phyloP scores from a whole-genome alignment of 1,284 basidiomycete species.

The Farysia itapuensis region DNA sequence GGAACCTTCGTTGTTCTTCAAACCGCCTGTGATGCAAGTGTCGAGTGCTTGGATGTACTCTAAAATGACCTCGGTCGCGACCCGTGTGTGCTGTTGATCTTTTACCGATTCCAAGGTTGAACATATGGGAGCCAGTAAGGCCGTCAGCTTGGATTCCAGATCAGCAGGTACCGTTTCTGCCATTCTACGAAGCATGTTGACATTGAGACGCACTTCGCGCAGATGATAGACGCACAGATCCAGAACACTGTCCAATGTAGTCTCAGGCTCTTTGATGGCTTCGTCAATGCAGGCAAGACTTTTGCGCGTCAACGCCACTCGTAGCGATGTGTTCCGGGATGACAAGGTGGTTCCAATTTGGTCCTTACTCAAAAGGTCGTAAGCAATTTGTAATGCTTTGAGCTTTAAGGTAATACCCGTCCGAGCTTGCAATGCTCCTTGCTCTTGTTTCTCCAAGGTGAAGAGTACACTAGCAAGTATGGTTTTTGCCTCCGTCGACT shows the following conservation, averaged over 20 bases:
- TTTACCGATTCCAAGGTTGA: neutral
- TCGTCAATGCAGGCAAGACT: neutral
- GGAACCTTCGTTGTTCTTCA: neutral
- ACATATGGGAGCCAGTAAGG: neutral
- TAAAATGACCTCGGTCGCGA: conserved; percentile 8
- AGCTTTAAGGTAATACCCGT: neutral
- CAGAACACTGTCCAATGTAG: conserved; percentile 3
- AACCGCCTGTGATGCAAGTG: neutral
- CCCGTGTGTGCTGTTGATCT: neutral
- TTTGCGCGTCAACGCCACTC: neutral
- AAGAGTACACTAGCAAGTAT: neutral
- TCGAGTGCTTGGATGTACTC: conserved; percentile 16
- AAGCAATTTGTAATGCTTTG: neutral
- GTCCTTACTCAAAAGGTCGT: neutral
- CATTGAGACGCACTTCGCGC: conserved; percentile 10
- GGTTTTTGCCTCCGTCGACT: neutral
- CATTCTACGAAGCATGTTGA: too few species aligned
- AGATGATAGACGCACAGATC: conserved; percentile 15
- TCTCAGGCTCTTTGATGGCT: neutral
- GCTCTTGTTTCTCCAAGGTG: neutral
- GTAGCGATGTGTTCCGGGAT: neutral
- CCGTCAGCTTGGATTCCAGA: too few species aligned
- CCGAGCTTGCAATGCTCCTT: neutral
- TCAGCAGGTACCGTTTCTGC: too few species aligned
- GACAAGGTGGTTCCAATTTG: neutral